Conservation (phyloP, 73 alveolate species). For the Stentor coeruleus region DNA sequence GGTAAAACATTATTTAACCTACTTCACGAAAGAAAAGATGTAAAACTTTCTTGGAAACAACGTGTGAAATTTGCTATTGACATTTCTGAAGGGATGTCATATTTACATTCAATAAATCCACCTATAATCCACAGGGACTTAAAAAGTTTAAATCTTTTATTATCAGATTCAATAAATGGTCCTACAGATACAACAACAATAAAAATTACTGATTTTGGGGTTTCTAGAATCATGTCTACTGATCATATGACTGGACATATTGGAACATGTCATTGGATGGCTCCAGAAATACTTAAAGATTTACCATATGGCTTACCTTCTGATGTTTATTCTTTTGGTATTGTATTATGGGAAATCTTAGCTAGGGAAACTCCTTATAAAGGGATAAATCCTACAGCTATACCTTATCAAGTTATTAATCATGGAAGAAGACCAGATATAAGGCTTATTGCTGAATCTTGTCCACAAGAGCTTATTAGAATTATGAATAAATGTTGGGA, state of each 20-base stretch:
- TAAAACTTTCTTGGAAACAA: conserved; percentile 50
- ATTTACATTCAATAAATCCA: conserved; percentile 55
- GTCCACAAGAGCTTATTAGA: conserved; percentile 48
- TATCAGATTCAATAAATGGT: conserved; percentile 55
- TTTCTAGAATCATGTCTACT: conserved; percentile 59
- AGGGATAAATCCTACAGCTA: conserved; percentile 13
- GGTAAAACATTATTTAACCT: conserved; percentile 60
- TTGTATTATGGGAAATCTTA: conserved; percentile 58
- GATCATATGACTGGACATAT: conserved; percentile 33
- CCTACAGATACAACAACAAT: conserved; percentile 52
- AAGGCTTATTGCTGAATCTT: conserved; percentile 22
- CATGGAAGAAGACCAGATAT: conserved; percentile 44
- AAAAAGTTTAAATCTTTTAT: conserved; percentile 61
- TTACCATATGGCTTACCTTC: conserved; percentile 38
- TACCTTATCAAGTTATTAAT: neutral
- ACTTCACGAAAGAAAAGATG: conserved; percentile 45
- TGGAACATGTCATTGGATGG: conserved; percentile 80
- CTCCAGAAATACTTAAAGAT: conserved; percentile 61
- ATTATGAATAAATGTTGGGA: conserved; percentile 60
- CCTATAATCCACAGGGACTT: conserved; percentile 63
- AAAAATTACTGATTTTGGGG: conserved; percentile 90
- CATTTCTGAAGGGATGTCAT: conserved; percentile 58
- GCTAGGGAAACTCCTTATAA: conserved; percentile 55
- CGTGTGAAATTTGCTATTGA: conserved; percentile 44
- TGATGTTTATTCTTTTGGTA: conserved; percentile 67